These are phyloP conservation scores for Ajuga chamaepitys DNA, from an alignment of 257 asterid species.

Conservation along the genomic window DNA sequence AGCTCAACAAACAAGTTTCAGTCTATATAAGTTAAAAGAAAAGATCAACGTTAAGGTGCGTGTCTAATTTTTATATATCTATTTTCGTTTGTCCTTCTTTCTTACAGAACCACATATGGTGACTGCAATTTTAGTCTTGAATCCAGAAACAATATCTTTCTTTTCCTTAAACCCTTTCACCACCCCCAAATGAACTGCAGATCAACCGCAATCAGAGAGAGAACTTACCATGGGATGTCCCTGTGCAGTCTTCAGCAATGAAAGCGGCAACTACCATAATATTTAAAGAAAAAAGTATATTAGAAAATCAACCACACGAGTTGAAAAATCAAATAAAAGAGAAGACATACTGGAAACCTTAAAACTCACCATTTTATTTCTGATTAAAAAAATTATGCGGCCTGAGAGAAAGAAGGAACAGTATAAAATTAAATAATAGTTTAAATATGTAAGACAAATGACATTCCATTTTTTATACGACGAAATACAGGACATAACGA, in stretches of 20 bases:
- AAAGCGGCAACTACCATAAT: conserved; percentile 50
- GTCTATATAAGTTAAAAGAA: no score
- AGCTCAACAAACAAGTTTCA: background rate
- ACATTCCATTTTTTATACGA: background rate
- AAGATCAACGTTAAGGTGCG: no score
- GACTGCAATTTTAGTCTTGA: no score
- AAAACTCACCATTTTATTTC: background rate
- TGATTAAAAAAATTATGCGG: background rate
- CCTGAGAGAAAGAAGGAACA: background rate
- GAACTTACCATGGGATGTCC: conserved; percentile 63
- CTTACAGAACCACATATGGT: no score
- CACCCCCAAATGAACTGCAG: background rate
- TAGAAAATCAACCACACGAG: background rate
- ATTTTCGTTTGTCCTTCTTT: no score
- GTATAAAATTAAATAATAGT: no score
- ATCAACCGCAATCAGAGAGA: background rate
- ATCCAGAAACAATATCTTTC: no score
- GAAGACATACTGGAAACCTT: background rate
- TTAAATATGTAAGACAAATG: background rate
- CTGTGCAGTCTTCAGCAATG: conserved; percentile 65
- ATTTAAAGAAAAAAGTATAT: background rate
- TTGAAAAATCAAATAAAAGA: background rate
- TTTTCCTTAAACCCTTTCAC: no score
- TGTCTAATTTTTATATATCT: no score
- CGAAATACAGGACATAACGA: no score